Conservation (phyloP, 208 protist genomes). For the Giardia muris region DNA sequence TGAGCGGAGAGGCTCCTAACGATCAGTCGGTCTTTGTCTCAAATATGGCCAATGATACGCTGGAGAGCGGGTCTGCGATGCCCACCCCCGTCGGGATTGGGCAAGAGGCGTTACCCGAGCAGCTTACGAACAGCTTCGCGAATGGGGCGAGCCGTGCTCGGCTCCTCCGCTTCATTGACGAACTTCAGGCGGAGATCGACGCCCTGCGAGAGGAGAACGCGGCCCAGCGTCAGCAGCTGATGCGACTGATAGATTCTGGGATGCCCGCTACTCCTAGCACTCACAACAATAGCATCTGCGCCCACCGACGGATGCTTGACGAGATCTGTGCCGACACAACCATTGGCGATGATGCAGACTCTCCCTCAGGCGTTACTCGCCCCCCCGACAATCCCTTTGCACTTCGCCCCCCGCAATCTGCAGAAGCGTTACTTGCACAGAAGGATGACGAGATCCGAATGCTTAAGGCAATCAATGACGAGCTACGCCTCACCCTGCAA, state of each 20-base stretch:
- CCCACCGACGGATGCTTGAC: neutral
- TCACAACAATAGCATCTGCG: neutral
- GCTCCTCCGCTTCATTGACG: neutral
- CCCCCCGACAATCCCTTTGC: neutral
- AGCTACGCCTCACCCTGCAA: neutral
- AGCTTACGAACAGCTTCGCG: neutral
- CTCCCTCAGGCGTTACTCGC: neutral
- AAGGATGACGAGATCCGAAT: neutral
- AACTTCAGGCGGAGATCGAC: neutral
- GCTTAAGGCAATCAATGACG: neutral
- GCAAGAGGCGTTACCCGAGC: neutral
- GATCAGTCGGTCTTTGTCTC: neutral
- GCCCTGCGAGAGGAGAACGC: neutral
- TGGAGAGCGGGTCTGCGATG: neutral
- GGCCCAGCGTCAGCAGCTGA: neutral
- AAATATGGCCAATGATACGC: neutral
- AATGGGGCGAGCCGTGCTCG: neutral
- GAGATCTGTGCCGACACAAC: neutral
- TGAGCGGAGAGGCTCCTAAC: neutral
- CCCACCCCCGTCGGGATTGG: neutral
- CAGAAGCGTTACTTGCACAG: neutral
- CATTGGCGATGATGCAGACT: neutral
- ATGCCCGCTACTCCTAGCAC: neutral
- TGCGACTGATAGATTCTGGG: neutral
- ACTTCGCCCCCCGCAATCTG: neutral